Evolutionary conservation across 768 basidiomycete species (phyloP).

Genomic region (Serendipita sp.): DNA sequence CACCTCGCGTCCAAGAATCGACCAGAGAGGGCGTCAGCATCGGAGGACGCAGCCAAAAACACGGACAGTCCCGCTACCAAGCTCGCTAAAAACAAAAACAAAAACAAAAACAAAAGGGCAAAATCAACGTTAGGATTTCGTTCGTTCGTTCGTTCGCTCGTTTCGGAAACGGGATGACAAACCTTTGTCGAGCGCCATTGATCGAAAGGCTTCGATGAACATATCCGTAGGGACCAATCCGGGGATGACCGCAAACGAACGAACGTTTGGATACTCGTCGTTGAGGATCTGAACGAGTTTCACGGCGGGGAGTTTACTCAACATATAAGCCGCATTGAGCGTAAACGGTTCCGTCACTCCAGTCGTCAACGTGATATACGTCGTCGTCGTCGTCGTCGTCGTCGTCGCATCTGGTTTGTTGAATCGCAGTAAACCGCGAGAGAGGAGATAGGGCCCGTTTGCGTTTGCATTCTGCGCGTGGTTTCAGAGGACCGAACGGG

Average conservation of each 20-base stretch:
- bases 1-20: background rate
- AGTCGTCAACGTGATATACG: background rate
- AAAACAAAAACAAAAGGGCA: background rate
- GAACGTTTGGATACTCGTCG: slow-evolving; percentile 1
- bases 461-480: background rate
- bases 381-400: no score
- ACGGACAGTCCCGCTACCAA: background rate
- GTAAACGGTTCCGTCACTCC: background rate
- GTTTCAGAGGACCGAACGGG: background rate
- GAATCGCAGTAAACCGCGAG: background rate
- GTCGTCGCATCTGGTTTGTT: background rate
- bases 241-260: background rate
- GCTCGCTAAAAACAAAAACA: background rate
- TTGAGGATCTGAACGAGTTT: background rate
- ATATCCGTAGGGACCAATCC: background rate
- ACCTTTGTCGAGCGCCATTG: background rate
- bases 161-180: background rate
- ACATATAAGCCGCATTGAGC: background rate
- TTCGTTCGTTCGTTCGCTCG: no score
- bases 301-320: background rate
- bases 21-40: background rate
- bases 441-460: background rate
- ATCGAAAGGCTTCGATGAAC: background rate
- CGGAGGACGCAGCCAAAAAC: background rate
- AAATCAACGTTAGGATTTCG: background rate